These are phyloP conservation scores for Trichoderma hamatum DNA, from an alignment of 2,329 filamentous ascomycete genomes.

Conservation along the genomic window DNA sequence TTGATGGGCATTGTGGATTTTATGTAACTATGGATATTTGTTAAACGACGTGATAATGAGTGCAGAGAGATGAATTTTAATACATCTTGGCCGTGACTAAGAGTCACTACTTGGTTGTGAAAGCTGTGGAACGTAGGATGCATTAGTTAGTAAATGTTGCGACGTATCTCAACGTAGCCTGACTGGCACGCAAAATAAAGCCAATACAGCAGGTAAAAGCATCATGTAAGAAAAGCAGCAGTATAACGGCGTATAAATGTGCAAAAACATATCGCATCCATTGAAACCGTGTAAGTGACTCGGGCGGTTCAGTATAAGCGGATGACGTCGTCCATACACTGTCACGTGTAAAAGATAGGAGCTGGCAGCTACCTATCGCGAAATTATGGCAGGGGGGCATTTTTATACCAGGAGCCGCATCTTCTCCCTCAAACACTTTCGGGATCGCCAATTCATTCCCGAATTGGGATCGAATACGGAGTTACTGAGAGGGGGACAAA, in stretches of 20 bases:
- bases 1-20: background rate
- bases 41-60: background rate
- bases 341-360: constrained; percentile 24
- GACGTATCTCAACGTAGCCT: background rate
- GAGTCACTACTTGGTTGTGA: background rate
- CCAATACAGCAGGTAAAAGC: background rate
- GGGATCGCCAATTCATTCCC: constrained; percentile 13
- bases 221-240: background rate
- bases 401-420: background rate
- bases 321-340: constrained; percentile 24
- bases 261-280: background rate
- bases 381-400: constrained; percentile 1
- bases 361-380: constrained; percentile 17
- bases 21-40: background rate
- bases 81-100: background rate
- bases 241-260: background rate
- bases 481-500: background rate
- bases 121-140: background rate
- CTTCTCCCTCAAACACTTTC: background rate
- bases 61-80: background rate
- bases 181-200: background rate
- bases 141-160: background rate
- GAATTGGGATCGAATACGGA: constrained; percentile 15
- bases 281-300: background rate
- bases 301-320: background rate